Percentiles rank a stretch among this genome's conserved stretches.
These are phyloP conservation scores for Pseudogymnoascus sp. DNA, from an alignment of 2,329 filamentous ascomycete genomes.

Conservation along the genomic window DNA sequence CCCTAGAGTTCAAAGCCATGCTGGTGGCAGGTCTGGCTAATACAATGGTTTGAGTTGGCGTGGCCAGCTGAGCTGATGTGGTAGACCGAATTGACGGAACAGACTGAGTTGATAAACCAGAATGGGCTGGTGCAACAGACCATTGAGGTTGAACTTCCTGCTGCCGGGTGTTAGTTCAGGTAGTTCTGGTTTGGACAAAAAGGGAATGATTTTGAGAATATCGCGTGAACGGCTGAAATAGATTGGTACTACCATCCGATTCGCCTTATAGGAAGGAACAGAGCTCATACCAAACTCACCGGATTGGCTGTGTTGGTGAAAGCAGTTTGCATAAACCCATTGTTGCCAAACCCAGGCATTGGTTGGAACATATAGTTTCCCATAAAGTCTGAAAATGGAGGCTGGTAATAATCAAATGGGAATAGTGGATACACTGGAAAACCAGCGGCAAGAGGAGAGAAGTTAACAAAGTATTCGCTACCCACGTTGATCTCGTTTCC, in stretches of 20 bases:
- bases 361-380: neutral
- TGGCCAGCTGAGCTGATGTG: neutral
- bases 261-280: neutral
- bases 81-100: slow-evolving; percentile 13
- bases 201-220: neutral
- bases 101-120: neutral
- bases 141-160: slow-evolving; percentile 16
- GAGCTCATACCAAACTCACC: neutral
- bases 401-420: neutral
- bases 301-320: neutral
- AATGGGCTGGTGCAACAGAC: slow-evolving; percentile 15
- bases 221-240: neutral
- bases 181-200: neutral
- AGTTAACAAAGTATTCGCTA: neutral
- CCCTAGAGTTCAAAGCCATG: slow-evolving; percentile 21
- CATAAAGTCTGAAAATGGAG: slow-evolving; percentile 2
- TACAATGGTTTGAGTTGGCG: slow-evolving; percentile 12
- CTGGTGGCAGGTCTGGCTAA: slow-evolving; percentile 11
- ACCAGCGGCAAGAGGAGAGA: neutral
- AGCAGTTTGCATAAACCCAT: neutral
- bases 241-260: neutral
- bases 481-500: neutral
- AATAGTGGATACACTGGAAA: neutral
- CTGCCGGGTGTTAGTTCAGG: neutral
- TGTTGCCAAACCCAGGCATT: neutral